Percentiles rank a stretch among this genome's conserved stretches.
phyloP scores from a whole-genome alignment of 306 rosid species.

The Datisca glomerata region DNA sequence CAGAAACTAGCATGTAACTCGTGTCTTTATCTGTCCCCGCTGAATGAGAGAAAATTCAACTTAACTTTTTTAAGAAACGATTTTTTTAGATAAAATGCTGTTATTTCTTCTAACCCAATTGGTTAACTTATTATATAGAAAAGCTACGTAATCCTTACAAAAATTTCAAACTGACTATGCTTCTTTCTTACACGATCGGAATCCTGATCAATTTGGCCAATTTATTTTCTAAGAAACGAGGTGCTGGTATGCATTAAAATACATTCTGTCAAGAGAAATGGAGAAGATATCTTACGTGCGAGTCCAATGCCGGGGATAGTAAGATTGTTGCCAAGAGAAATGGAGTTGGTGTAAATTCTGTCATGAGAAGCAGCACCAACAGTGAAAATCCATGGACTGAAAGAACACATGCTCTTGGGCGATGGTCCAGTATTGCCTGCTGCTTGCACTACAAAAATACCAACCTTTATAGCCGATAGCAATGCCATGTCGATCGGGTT shows the following conservation, averaged over 20 bases:
- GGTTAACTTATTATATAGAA: too few relatives aligned
- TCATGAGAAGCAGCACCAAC: conserved; percentile 95
- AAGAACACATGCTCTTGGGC: conserved; percentile 86
- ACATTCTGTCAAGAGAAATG: too few relatives aligned
- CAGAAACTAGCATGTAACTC: conserved; percentile 52
- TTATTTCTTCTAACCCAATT: too few relatives aligned
- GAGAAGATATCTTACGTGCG: conserved; percentile 54
- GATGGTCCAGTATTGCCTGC: conserved; percentile 98
- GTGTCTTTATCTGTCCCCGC: conserved; percentile 50
- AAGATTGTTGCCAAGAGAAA: conserved; percentile 74
- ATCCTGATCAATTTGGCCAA: too few relatives aligned
- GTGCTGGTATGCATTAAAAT: too few relatives aligned
- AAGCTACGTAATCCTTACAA: too few relatives aligned
- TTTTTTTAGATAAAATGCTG: too few relatives aligned
- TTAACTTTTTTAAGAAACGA: too few relatives aligned
- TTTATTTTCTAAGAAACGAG: too few relatives aligned
- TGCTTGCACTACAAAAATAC: conserved; percentile 95
- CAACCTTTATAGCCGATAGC: conserved; percentile 81
- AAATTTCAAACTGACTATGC: too few relatives aligned
- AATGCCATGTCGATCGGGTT: conserved; percentile 98
- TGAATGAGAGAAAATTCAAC: conserved; percentile 31
- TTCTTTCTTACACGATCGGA: too few relatives aligned
- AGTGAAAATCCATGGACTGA: conserved; percentile 94
- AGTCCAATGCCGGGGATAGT: conserved; percentile 78
- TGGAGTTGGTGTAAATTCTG: conserved; percentile 66